These are phyloP conservation scores for Yamadazyma nakazawae DNA, from an alignment of 805 yeast species.

Conservation along the genomic window DNA sequence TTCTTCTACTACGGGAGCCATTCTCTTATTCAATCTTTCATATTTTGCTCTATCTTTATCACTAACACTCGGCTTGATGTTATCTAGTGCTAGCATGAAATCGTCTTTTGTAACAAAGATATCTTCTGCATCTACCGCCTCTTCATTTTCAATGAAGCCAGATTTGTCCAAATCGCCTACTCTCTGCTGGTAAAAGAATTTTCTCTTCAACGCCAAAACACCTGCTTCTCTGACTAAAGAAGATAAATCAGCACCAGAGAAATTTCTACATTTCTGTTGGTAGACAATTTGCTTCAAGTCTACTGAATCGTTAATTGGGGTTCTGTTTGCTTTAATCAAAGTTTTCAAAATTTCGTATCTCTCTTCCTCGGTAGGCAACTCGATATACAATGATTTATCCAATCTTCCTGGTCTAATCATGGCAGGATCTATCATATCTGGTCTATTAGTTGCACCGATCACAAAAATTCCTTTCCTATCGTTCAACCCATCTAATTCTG, in stretches of 20 bases:
- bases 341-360: conserved; percentile 80
- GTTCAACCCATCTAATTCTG: conserved; percentile 92
- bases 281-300: conserved; percentile 60
- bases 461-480: conserved; percentile 92
- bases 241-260: conserved; percentile 94
- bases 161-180: conserved; percentile 38
- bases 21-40: conserved; percentile 64
- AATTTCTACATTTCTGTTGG: conserved; percentile 81
- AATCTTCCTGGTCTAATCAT: conserved; percentile 96
- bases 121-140: conserved; percentile 23
- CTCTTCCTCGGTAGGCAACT: conserved; percentile 77
- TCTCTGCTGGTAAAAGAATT: conserved; percentile 49
- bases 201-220: conserved; percentile 76
- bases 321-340: conserved; percentile 62
- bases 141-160: conserved; percentile 30
- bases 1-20: conserved; percentile 36
- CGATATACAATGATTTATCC: conserved; percentile 89
- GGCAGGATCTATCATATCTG: conserved; percentile 97
- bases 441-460: conserved; percentile 94
- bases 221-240: conserved; percentile 94
- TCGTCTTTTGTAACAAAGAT: conserved; percentile 62
- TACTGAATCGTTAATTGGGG: conserved; percentile 69
- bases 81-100: conserved; percentile 65
- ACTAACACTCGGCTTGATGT: conserved; percentile 86
- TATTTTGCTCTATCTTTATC: conserved; percentile 79